Percentiles rank a stretch among this genome's conserved stretches.
These are phyloP conservation scores for Russula sp. DNA, from an alignment of 768 basidiomycete genomes.

Conservation along the genomic window DNA sequence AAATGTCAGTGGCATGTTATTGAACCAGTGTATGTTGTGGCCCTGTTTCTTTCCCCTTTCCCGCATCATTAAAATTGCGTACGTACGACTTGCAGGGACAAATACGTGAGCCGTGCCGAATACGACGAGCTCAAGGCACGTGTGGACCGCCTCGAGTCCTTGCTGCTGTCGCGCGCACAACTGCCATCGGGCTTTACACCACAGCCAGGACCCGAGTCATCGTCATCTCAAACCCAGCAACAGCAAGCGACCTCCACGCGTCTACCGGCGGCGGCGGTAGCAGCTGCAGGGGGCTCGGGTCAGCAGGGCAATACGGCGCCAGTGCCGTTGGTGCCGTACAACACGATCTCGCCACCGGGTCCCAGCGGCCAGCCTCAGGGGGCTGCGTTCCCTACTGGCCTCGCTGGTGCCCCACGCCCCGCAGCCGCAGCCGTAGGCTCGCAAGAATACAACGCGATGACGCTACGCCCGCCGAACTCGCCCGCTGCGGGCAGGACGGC, in stretches of 20 bases:
- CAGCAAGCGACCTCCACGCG: not conserved
- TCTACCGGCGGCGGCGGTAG: not conserved
- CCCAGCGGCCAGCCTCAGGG: not conserved
- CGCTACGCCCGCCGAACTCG: slow-evolving; percentile 7
- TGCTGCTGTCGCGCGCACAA: slow-evolving; percentile 38
- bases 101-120: slow-evolving; percentile 71
- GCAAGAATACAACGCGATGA: slow-evolving; percentile 4
- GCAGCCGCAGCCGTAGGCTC: not conserved
- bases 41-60: slow-evolving; percentile 10
- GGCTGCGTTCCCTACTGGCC: not conserved
- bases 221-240: not conserved
- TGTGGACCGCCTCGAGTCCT: slow-evolving; percentile 50
- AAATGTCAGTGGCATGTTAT: slow-evolving; percentile 81
- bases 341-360: slow-evolving; percentile 9
- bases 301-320: slow-evolving; percentile 1
- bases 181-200: slow-evolving; percentile 14
- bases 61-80: slow-evolving; percentile 3
- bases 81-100: slow-evolving; percentile 44
- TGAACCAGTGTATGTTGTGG: slow-evolving; percentile 64
- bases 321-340: slow-evolving; percentile 5
- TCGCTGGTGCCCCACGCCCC: not conserved
- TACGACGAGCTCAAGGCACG: slow-evolving; percentile 68
- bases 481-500: slow-evolving; percentile 1
- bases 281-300: not conserved
- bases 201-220: not conserved